These are phyloP conservation scores for Botrytis squamosa DNA, from an alignment of 2,329 filamentous ascomycete species.

Conservation along the genomic window DNA sequence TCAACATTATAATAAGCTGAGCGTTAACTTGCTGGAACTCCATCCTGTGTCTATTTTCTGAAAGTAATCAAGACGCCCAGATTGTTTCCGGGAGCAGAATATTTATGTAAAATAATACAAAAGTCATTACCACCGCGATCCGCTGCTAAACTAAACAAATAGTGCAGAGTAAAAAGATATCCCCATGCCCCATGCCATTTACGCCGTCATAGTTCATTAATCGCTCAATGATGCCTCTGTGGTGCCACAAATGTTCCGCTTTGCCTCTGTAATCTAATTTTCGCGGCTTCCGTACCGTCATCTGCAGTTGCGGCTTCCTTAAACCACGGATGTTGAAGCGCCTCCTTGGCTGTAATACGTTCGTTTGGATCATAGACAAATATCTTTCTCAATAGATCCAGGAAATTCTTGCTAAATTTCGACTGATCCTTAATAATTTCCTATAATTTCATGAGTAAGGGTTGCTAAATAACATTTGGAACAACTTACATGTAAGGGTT, in stretches of 20 bases:
- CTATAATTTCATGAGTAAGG: conserved; percentile 43
- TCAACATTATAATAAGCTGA: conserved; percentile 6
- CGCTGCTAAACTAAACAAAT: conserved; percentile 23
- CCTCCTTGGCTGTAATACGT: conserved; percentile 65
- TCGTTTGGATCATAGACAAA: conserved; percentile 66
- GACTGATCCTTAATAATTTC: conserved; percentile 63
- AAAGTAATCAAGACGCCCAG: conserved; percentile 19
- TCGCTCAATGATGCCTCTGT: conserved; percentile 32
- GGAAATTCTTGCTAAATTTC: conserved; percentile 59
- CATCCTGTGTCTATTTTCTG: conserved; percentile 19
- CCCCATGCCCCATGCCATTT: conserved; percentile 28
- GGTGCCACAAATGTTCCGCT: conserved; percentile 26
- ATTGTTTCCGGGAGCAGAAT: conserved; percentile 20
- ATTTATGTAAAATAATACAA: conserved; percentile 23
- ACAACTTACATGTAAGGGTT: conserved; percentile 57
- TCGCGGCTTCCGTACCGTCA: conserved; percentile 66
- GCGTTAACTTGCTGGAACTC: neutral
- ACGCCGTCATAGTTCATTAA: conserved; percentile 38
- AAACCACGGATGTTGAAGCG: conserved; percentile 67
- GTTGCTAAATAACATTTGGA: neutral
- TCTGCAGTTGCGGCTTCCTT: conserved; percentile 61
- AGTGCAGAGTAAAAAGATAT: conserved; percentile 28
- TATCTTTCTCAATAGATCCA: conserved; percentile 64
- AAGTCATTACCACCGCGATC: conserved; percentile 24
- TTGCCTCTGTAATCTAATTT: conserved; percentile 49